Evolutionary conservation across 345 rosid genomes (phyloP).

Genomic region (Euphorbia peplus): DNA sequence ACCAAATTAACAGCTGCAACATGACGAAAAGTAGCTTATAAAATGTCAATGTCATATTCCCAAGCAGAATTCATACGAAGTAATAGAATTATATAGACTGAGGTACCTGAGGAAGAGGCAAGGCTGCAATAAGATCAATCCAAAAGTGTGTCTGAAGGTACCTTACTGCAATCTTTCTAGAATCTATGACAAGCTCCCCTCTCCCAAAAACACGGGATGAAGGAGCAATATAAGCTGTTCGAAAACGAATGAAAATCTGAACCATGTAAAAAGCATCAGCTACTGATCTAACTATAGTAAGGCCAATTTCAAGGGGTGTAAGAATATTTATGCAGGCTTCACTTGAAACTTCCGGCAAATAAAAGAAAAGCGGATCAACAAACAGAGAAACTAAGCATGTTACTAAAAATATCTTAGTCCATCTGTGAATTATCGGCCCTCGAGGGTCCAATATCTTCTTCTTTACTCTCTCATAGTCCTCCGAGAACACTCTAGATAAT

Average conservation of each 20-base stretch:
- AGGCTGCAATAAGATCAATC: conserved; percentile 70
- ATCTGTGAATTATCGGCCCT: conserved; percentile 49
- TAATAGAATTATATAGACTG: not conserved
- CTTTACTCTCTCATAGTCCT: conserved; percentile 61
- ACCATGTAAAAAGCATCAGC: conserved; percentile 69
- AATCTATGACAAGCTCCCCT: conserved; percentile 81
- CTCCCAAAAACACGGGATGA: conserved; percentile 89
- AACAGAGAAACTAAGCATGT: conserved; percentile 72
- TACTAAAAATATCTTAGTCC: conserved; percentile 73
- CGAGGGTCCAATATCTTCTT: conserved; percentile 73
- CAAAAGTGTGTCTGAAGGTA: conserved; percentile 58
- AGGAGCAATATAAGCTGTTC: conserved; percentile 79
- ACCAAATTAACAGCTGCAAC: conserved; percentile 77
- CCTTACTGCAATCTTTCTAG: conserved; percentile 53
- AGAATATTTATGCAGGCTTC: conserved; percentile 60
- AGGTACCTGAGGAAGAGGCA: conserved; percentile 88
- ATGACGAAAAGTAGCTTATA: not conserved
- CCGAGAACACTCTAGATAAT: conserved; percentile 69
- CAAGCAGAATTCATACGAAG: not conserved
- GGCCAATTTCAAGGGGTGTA: conserved; percentile 50
- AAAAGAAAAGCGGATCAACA: conserved; percentile 80
- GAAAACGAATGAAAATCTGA: conserved; percentile 65
- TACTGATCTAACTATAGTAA: conserved; percentile 58
- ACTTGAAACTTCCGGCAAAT: conserved; percentile 49
- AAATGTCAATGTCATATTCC: not conserved